Percentiles rank a stretch among this genome's conserved stretches.
Evolutionary conservation across 805 yeast genomes (phyloP).

Genomic region (Candida silvicultrix): DNA sequence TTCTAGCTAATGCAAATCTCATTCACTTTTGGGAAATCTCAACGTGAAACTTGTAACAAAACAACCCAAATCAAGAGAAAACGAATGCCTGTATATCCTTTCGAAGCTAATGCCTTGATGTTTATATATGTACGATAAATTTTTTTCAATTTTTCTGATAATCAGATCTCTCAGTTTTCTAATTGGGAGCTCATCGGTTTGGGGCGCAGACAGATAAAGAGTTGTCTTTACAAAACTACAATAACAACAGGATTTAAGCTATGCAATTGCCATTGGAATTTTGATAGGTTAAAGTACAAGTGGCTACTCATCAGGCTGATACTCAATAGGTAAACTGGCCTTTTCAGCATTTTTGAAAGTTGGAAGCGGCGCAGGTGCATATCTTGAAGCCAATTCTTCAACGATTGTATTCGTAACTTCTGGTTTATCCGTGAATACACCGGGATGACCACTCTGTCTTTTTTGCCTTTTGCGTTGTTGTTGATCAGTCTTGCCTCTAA

Average conservation of each 20-base stretch:
- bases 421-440: slow-evolving; percentile 33
- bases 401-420: slow-evolving; percentile 31
- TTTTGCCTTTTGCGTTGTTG: slow-evolving; percentile 10
- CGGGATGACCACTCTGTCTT: slow-evolving; percentile 30
- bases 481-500: slow-evolving; percentile 10
- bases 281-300: no score
- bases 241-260: no score
- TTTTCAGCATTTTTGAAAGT: slow-evolving; percentile 60
- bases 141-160: neutral
- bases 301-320: slow-evolving; percentile 21
- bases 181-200: neutral
- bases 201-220: neutral
- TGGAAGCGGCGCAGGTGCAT: slow-evolving; percentile 37
- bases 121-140: neutral
- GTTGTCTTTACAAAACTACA: neutral
- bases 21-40: neutral
- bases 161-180: neutral
- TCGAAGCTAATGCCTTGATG: no score
- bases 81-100: no score
- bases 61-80: no score
- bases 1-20: neutral
- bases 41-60: no score
- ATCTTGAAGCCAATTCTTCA: slow-evolving; percentile 12
- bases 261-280: no score
- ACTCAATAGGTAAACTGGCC: slow-evolving; percentile 42